Conservation (phyloP, 441 rosid species). For the Adansonia grandidieri region DNA sequence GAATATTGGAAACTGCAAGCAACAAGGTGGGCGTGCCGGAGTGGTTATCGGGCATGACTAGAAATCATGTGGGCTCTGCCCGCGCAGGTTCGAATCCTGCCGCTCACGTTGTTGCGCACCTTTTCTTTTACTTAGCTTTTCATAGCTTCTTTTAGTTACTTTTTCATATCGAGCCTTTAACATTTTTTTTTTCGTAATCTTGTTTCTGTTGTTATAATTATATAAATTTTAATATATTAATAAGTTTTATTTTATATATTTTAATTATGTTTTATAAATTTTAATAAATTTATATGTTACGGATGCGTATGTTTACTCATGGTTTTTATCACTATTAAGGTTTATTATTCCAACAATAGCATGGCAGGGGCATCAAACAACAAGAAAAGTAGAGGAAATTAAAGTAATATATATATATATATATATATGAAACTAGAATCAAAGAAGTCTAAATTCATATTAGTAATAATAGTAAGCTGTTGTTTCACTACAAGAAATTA, state of each 20-base stretch:
- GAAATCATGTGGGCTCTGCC: slow-evolving; percentile 97
- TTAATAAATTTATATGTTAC: too few species aligned
- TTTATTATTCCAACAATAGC: background rate
- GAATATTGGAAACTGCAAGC: background rate
- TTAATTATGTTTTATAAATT: too few species aligned
- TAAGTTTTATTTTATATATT: too few species aligned
- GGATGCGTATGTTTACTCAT: too few species aligned
- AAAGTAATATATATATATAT: background rate
- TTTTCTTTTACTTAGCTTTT: too few species aligned
- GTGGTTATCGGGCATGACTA: slow-evolving; percentile 88
- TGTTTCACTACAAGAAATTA: background rate
- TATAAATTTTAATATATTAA: too few species aligned
- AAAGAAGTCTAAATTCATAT: background rate
- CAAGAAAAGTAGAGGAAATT: background rate
- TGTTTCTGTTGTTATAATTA: too few species aligned
- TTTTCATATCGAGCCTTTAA: too few species aligned
- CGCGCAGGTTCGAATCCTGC: slow-evolving; percentile 99
- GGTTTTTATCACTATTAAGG: background rate
- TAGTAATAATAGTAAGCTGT: background rate
- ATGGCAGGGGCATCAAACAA: background rate
- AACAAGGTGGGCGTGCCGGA: slow-evolving; percentile 47
- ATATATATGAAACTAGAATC: background rate
- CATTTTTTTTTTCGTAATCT: too few species aligned
- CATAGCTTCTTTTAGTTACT: too few species aligned
- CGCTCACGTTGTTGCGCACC: slow-evolving; percentile 51